Base-by-base conservation (phyloP, 768 basidiomycete genomes). In the Phanerodontia chrysosporium region DNA sequence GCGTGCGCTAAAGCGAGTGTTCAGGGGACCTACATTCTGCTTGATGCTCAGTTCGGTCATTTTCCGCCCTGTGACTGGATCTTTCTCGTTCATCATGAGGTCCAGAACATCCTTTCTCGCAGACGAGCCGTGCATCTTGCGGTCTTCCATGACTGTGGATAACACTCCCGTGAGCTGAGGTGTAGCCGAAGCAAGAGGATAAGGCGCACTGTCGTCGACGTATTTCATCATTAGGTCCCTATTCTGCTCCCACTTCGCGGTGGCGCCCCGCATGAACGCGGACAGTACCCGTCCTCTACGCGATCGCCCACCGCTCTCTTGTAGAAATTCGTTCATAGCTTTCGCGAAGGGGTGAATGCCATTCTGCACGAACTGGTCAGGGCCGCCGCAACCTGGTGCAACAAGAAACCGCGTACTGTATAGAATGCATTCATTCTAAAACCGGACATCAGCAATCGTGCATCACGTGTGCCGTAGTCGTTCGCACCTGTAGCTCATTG, bases 371-470 rank as follows among this genome's bases (percentile, higher is more conserved):
- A 4, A 25, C 36, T 30, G 39, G 7, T 45, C 36, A 54, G 65
- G 65, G 67, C 69, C 14, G 6, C 10, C 10, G 27, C 16, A 30
- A 14, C 12, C 27, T 2, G 14, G 4, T 32, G 27, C 22, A 28
- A 14, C 21, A 25, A 28, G 18, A 1, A 28, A 22, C 8, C 28
- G 55, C 69, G 14, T 46, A 75, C 76, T 39, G 63, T 69, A 57
- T 80, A 79, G 66, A 78, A 80, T 1, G 78, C 77, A 64, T 82
- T 82, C 51, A 80, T 62, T 5, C 79, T 77, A 32, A n/a, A n/a
- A n/a, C n/a, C n/a, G n/a, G n/a, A n/a, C n/a, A n/a, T n/a, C n/a
- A n/a, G n/a, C n/a, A n/a, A n/a, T n/a, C n/a, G n/a, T 39, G 3
- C 22, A 32, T 1, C 18, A 51, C 18, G 29, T 3, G n/a, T 2